Conservation (phyloP, 2,329 filamentous ascomycete genomes). For the Pseudogymnoascus sp. region DNA sequence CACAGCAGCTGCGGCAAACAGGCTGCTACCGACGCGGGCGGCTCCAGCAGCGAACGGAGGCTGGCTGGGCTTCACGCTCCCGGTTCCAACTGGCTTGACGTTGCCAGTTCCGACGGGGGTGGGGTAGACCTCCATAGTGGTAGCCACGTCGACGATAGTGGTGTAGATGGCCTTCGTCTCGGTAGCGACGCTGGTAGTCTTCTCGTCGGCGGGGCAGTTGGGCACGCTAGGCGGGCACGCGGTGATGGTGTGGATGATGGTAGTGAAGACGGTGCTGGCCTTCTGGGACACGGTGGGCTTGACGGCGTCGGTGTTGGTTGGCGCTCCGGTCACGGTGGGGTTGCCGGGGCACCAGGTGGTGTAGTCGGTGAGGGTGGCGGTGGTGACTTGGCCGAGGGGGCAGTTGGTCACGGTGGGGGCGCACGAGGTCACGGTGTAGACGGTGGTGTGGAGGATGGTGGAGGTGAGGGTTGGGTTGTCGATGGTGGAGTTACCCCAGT, state of each 20-base stretch:
- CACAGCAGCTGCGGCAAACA: neutral
- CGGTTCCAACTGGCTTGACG: neutral
- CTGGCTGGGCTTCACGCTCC: neutral
- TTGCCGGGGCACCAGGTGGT: conserved; percentile 21
- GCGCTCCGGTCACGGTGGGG: conserved; percentile 10
- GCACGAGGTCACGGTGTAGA: conserved; percentile 23
- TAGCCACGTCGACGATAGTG: conserved; percentile 25
- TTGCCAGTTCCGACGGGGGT: neutral
- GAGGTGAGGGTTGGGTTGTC: conserved; percentile 13
- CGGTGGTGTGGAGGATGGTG: conserved; percentile 18
- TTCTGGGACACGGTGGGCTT: neutral
- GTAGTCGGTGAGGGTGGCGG: conserved; percentile 20
- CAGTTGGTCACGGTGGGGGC: conserved; percentile 24
- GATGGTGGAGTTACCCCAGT: neutral
- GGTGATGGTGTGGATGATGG: conserved; percentile 11
- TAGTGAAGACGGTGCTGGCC: conserved; percentile 13
- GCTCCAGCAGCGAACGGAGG: neutral
- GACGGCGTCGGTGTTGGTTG: conserved; percentile 5
- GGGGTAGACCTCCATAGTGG: neutral
- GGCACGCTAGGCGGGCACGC: conserved; percentile 28
- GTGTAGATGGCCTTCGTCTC: conserved; percentile 34
- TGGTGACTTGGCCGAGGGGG: conserved; percentile 20
- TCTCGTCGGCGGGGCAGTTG: conserved; percentile 28
- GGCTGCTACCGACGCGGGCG: neutral
- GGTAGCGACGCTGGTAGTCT: conserved; percentile 28